Conservation (phyloP, 768 basidiomycete species). For the Agrocybe pediades region DNA sequence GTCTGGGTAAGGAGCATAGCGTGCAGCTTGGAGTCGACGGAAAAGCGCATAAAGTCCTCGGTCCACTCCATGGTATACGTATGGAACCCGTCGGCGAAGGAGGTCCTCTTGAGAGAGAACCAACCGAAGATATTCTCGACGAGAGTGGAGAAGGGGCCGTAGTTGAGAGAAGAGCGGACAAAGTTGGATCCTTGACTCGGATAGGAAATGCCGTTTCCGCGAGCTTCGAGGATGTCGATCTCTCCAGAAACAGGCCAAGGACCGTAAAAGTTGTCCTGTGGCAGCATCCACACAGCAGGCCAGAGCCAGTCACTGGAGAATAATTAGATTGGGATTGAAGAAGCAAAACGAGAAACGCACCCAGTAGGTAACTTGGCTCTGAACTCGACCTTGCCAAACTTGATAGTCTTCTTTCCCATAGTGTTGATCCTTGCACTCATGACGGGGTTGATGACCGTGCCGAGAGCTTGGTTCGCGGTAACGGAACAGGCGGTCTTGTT, state of each 20-base stretch:
- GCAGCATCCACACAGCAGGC: slow-evolving; percentile 78
- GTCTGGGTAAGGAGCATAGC: slow-evolving; percentile 62
- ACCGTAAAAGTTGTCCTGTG: slow-evolving; percentile 63
- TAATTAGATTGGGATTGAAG: slow-evolving; percentile 14
- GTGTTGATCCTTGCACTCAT: slow-evolving; percentile 78
- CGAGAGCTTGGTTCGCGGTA: slow-evolving; percentile 34
- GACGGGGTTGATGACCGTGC: slow-evolving; percentile 71
- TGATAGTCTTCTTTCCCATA: slow-evolving; percentile 54
- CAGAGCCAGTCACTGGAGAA: slow-evolving; percentile 62
- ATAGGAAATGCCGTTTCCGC: slow-evolving; percentile 63
- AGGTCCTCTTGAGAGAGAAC: slow-evolving; percentile 37
- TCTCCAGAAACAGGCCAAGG: slow-evolving; percentile 60
- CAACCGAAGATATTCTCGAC: slow-evolving; percentile 57
- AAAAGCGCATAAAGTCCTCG: slow-evolving; percentile 67
- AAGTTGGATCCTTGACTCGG: slow-evolving; percentile 58
- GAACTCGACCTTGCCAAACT: slow-evolving; percentile 63
- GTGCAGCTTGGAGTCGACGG: slow-evolving; percentile 72
- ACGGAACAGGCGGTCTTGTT: slow-evolving; percentile 40
- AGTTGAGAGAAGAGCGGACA: slow-evolving; percentile 65
- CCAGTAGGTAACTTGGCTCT: slow-evolving; percentile 63
- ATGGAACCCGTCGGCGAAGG: slow-evolving; percentile 14
- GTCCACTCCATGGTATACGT: slow-evolving; percentile 21
- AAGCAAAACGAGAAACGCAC: slow-evolving; percentile 36
- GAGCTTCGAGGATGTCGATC: slow-evolving; percentile 59
- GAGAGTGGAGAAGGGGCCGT: slow-evolving; percentile 54